Evolutionary conservation across 2,329 filamentous ascomycete species (phyloP).

Genomic region (Lecanicillium sp.): DNA sequence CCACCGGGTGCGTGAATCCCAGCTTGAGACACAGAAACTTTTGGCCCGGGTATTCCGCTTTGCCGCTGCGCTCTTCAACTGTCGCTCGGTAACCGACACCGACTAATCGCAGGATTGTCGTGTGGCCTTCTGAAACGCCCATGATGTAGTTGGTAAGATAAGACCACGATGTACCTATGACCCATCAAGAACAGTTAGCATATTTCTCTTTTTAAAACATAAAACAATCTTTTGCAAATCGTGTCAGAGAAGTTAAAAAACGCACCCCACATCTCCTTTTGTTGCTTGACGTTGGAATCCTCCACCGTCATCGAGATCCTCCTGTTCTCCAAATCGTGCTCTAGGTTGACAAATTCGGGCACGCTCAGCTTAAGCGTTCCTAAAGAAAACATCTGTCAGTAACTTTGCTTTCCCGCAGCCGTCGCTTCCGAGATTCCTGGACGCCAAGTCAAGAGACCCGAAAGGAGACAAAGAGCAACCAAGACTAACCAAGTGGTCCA

Average conservation of each 20-base stretch:
- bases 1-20: constrained; percentile 91
- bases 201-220: background rate
- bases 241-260: constrained; percentile 7
- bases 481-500: constrained; percentile 66
- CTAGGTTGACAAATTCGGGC: constrained; percentile 68
- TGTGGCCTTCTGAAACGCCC: constrained; percentile 94
- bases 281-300: constrained; percentile 59
- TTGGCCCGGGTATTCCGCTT: constrained; percentile 71
- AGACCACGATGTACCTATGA: constrained; percentile 73
- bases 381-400: constrained; percentile 23
- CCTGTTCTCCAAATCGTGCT: constrained; percentile 53
- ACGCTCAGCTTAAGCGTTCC: constrained; percentile 70
- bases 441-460: background rate
- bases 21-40: constrained; percentile 90
- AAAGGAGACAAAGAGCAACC: too few relatives aligned
- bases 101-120: constrained; percentile 82
- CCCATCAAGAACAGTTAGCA: background rate
- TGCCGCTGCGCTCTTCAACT: constrained; percentile 67
- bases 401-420: constrained; percentile 1
- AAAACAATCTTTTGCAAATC: too few relatives aligned
- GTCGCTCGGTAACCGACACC: constrained; percentile 92
- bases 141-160: constrained; percentile 86
- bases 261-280: constrained; percentile 93
- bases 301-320: constrained; percentile 63
- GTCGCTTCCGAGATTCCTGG: background rate